Conservation (phyloP, 371 early-diverging fungal genomes). For the Globomyces sp. region DNA sequence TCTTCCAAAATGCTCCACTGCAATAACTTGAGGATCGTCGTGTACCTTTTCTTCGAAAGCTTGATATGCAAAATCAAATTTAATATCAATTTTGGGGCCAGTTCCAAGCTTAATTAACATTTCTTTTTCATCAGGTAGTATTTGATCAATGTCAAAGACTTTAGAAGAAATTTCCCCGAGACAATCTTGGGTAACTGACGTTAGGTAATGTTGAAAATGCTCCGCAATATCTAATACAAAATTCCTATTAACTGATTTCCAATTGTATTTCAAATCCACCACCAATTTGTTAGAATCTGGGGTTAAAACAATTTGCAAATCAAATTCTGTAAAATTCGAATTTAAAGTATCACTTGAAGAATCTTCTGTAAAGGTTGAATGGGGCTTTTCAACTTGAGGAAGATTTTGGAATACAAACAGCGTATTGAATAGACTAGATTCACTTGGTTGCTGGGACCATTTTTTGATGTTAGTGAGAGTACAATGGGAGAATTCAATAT, state of each 20-base stretch:
- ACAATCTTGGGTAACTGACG: background rate
- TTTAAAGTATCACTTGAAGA: background rate
- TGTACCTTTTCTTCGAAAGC: background rate
- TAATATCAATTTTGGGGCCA: background rate
- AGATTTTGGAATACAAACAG: background rate
- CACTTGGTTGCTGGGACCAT: background rate
- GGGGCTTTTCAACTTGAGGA: background rate
- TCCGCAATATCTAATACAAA: background rate
- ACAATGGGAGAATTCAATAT: background rate
- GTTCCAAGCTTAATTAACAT: background rate
- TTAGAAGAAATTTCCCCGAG: background rate
- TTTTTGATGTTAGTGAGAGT: background rate
- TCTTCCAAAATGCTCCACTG: background rate
- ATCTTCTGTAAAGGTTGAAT: background rate
- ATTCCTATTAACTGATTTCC: background rate
- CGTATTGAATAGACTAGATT: background rate
- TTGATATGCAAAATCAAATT: background rate
- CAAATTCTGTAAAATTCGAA: background rate
- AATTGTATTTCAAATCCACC: background rate
- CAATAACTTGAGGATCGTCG: background rate
- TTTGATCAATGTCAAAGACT: background rate
- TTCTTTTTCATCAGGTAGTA: background rate
- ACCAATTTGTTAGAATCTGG: background rate
- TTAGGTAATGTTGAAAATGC: background rate
- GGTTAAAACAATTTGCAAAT: background rate